Conservation (phyloP, 1,284 basidiomycete species). For the Cystobasidiaceae sp. region DNA sequence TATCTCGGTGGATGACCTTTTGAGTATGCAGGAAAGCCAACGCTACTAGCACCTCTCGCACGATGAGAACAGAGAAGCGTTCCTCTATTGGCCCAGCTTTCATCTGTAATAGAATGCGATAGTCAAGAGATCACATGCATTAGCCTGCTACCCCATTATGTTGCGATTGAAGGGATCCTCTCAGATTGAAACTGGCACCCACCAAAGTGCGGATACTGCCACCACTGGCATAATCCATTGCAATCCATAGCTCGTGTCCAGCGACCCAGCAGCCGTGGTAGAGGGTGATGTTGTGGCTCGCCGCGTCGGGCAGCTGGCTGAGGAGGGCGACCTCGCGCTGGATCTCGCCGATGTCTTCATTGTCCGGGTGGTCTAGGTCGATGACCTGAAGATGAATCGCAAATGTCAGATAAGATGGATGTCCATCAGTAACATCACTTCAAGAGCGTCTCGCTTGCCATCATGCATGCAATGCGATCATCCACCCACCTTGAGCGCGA, state of each 20-base stretch:
- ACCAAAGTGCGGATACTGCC: constrained; percentile 85
- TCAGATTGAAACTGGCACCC: too few relatives aligned
- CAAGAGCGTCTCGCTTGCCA: too few relatives aligned
- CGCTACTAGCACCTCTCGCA: constrained; percentile 80
- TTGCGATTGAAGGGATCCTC: too few relatives aligned
- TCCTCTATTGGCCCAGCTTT: constrained; percentile 76
- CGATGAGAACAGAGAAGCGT: constrained; percentile 78
- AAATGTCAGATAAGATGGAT: too few relatives aligned
- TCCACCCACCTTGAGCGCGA: constrained; percentile 45
- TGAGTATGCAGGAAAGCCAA: constrained; percentile 85
- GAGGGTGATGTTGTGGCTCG: constrained; percentile 83
- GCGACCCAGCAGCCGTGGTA: constrained; percentile 95
- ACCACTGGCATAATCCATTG: constrained; percentile 96
- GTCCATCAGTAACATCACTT: too few relatives aligned
- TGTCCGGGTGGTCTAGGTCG: constrained; percentile 85
- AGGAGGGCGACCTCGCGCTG: constrained; percentile 92
- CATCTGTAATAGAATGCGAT: constrained; percentile 72
- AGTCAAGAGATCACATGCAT: too few relatives aligned
- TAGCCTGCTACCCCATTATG: too few relatives aligned
- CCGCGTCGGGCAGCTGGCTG: constrained; percentile 68
- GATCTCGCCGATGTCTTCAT: constrained; percentile 94
- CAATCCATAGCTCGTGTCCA: constrained; percentile 94
- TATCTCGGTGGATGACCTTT: constrained; percentile 91
- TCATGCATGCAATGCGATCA: too few relatives aligned
- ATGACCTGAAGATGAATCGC: constrained; percentile 70